Percentiles rank a stretch among this genome's conserved stretches.
Conservation (phyloP, 23 red algal species). For the Agarophyton chilense region DNA sequence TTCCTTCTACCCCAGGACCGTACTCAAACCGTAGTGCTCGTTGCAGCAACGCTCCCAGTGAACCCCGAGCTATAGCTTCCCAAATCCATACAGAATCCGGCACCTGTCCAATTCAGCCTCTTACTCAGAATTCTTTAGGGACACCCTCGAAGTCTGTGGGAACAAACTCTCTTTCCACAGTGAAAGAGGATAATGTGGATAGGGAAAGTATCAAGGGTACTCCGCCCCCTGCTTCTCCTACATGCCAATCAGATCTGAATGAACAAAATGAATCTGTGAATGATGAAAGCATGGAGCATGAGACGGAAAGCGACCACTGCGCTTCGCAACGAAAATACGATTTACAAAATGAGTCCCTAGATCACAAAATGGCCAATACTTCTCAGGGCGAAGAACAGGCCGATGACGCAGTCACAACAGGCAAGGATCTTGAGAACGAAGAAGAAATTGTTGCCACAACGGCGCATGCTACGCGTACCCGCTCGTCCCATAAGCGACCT, state of each 20-base stretch:
- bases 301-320: too few species aligned
- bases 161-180: neutral
- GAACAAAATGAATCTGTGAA: neutral
- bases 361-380: neutral
- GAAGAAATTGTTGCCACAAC: slow-evolving; percentile 26
- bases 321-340: neutral
- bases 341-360: neutral
- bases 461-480: neutral
- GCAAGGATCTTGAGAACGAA: neutral
- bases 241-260: neutral
- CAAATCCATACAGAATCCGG: neutral
- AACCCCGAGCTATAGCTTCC: neutral
- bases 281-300: neutral
- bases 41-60: neutral
- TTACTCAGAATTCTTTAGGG: neutral
- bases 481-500: neutral
- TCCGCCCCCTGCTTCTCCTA: neutral
- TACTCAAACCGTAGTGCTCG: neutral
- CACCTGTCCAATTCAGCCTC: neutral
- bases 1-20: neutral
- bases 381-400: neutral
- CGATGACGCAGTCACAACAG: neutral
- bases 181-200: neutral
- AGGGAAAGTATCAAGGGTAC: neutral
- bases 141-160: neutral